These are phyloP conservation scores for Pleurotus cornucopiae DNA, from an alignment of 768 basidiomycete species.

Conservation along the genomic window DNA sequence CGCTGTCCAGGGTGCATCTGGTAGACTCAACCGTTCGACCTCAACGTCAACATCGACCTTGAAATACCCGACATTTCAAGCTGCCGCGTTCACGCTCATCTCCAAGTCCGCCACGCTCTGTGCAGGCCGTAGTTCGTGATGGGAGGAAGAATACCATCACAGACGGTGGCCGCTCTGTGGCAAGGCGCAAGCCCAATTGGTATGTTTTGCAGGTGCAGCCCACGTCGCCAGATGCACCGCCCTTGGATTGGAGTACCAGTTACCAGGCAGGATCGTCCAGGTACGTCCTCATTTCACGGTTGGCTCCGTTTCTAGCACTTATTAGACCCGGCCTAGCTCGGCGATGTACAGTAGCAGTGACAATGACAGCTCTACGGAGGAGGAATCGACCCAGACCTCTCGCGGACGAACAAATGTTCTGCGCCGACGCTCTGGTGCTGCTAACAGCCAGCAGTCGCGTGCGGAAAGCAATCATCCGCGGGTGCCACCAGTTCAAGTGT, in stretches of 20 bases:
- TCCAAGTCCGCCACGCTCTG: constrained; percentile 65
- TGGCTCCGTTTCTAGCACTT: neutral
- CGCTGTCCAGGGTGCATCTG: too few species aligned
- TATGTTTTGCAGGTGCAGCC: neutral
- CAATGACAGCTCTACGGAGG: constrained; percentile 43
- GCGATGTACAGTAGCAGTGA: constrained; percentile 48
- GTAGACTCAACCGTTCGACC: neutral
- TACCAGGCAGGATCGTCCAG: constrained; percentile 84
- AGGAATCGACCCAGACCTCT: constrained; percentile 31
- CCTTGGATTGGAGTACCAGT: constrained; percentile 73
- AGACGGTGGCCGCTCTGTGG: constrained; percentile 30
- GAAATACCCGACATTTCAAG: constrained; percentile 30
- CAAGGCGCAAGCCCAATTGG: constrained; percentile 9
- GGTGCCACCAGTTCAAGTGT: neutral
- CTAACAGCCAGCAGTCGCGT: neutral
- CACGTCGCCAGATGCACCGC: neutral
- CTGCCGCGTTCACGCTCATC: constrained; percentile 81
- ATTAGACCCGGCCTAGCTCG: constrained; percentile 31
- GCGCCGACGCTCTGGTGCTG: neutral
- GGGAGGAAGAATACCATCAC: constrained; percentile 11
- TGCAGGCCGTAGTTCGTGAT: constrained; percentile 50
- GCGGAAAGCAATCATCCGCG: neutral
- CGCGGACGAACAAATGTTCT: constrained; percentile 36
- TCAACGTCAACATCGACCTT: neutral
- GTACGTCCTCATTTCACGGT: constrained; percentile 31